Base-by-base conservation (phyloP, 345 rosid species). In the Eucalyptus sp. region DNA sequence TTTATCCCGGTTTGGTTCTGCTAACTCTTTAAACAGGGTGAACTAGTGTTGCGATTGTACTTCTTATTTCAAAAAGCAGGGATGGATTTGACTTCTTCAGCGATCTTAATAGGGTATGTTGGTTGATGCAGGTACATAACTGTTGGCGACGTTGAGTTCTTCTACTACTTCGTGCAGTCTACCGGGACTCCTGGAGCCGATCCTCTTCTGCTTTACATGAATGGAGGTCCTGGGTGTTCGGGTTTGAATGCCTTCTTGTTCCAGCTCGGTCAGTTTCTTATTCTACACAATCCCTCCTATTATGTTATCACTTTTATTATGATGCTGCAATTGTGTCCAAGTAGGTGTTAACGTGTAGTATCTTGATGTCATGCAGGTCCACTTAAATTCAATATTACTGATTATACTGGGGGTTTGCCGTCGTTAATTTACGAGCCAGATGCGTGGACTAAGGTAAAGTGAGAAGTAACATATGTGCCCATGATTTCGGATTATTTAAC, bases 361-460 rank as follows among this genome's bases (percentile, higher is more conserved):
- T 41, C 43, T 20, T 76, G 48, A 76, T 76, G 83, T 76, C 48
- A 76, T 41, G 83, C 83, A 92, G 93, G 93, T 4, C 93, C 93
- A 1, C 88, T 92, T 85, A 48, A 31, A 50, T 86, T 92, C 80
- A 87, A 91, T 43, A 17, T 89, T 27, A 87, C 64, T 14, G 88
- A 88, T 10, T 90, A 89, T 52, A 84, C 87, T 20, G 90, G 91
- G 17, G 90, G 90, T 25, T 37, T 90, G 68, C 92, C 91, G 14
- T n/a, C 66, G 20, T 86, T 89, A 71, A 76, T 90, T 6, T 71
- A 89, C 27, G 90, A 89, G 80, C 49, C 85, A 24, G 18, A 76
- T 58, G 49, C 83, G 15, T 76, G 83, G 83, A 76, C 83, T 41
- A 76, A 76, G 83, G 83, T 76, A 76, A 76, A 6, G 5, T 76